These are phyloP conservation scores for Dillenia suffruticosa DNA, from an alignment of 164 flowering plant species.

Conservation along the genomic window DNA sequence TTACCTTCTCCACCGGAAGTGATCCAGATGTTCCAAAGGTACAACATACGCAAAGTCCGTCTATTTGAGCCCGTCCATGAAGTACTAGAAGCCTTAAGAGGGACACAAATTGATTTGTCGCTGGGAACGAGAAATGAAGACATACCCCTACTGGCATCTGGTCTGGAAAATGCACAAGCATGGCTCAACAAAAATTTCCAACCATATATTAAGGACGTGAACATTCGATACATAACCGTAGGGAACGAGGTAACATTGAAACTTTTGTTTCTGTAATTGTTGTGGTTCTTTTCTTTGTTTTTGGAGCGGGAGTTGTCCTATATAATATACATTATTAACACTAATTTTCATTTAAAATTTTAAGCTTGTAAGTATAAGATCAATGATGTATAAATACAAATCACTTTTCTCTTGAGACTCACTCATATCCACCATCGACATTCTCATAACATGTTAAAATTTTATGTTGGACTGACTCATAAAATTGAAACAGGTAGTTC, in stretches of 20 bases:
- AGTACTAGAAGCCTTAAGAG: constrained; percentile 5
- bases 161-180: constrained; percentile 3
- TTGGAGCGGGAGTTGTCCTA: too few species aligned
- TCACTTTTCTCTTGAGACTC: too few species aligned
- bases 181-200: constrained; percentile 17
- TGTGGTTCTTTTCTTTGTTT: background rate
- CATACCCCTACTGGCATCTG: constrained; percentile 11
- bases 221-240: background rate
- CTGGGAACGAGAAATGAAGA: constrained; percentile 26
- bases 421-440: too few species aligned
- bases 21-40: background rate
- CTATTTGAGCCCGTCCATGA: constrained; percentile 5
- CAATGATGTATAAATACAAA: too few species aligned
- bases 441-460: too few species aligned
- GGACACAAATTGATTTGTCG: background rate
- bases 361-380: too few species aligned
- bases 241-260: background rate
- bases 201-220: constrained; percentile 16
- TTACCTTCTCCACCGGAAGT: constrained; percentile 8
- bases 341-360: too few species aligned
- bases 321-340: too few species aligned
- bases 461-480: too few species aligned
- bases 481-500: too few species aligned
- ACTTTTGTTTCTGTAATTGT: background rate
- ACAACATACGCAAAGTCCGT: background rate